Evolutionary conservation across 176 grass and related monocot species (phyloP).

Genomic region (Paspalum vaginatum): DNA sequence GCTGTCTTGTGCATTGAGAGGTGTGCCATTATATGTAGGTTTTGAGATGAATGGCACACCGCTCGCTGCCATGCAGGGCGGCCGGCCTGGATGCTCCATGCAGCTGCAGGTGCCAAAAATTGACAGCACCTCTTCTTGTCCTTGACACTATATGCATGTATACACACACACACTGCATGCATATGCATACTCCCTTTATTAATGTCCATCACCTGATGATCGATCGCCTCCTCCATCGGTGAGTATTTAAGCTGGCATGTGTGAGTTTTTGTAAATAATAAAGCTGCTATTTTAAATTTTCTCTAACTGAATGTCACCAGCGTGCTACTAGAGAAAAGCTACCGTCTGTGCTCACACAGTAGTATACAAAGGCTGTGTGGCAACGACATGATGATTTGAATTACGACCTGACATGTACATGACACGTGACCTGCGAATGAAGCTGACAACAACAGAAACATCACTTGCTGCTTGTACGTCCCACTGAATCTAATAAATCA

Average conservation of each 20-base stretch:
- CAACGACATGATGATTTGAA: conserved; percentile 37
- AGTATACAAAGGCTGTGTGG: background rate
- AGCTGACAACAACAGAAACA: conserved; percentile 43
- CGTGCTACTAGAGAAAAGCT: no score
- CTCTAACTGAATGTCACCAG: background rate
- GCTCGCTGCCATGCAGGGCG: background rate
- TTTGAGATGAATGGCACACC: conserved; percentile 46
- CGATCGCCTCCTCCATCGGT: no score
- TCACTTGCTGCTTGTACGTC: background rate
- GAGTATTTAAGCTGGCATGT: no score
- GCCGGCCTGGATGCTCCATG: conserved; percentile 28
- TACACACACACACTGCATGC: no score
- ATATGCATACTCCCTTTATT: no score
- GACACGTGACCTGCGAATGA: conserved; percentile 38
- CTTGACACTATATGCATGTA: no score
- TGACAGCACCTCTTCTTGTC: background rate
- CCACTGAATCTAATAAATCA: conserved; percentile 6
- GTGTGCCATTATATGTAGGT: no score
- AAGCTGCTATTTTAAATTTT: background rate
- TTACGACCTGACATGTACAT: conserved; percentile 42
- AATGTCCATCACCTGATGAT: no score
- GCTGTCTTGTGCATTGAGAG: no score
- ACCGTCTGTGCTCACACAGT: background rate
- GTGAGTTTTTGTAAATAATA: no score
- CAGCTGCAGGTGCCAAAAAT: conserved; percentile 14